Conservation (phyloP, 495 filamentous ascomycete genomes). For the Xylaria longipes region DNA sequence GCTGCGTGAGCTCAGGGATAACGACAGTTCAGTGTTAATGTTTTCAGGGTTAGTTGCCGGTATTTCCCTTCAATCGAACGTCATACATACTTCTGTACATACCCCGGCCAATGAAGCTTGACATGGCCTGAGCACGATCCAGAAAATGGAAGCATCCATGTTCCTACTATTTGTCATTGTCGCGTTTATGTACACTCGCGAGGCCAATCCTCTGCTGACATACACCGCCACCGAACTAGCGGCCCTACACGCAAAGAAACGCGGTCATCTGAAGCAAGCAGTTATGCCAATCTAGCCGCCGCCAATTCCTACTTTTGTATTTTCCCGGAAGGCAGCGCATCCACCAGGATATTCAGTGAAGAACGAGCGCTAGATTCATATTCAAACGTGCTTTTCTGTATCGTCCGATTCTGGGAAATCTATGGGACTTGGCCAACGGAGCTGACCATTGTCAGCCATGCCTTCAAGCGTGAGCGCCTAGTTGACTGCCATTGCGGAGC, state of each 20-base stretch:
- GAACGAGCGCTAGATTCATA: conserved; percentile 78
- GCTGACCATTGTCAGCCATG: conserved; percentile 75
- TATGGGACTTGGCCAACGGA: conserved; percentile 54
- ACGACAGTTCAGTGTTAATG: conserved; percentile 56
- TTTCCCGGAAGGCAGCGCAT: conserved; percentile 14
- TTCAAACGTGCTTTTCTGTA: conserved; percentile 75
- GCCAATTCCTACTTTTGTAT: conserved; percentile 50
- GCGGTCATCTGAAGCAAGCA: conserved; percentile 65
- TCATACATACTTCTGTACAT: no score
- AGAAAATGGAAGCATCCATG: neutral
- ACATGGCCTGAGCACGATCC: neutral
- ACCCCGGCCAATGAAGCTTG: conserved; percentile 7
- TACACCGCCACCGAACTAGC: conserved; percentile 46
- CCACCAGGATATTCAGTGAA: conserved; percentile 49
- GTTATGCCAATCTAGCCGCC: conserved; percentile 63
- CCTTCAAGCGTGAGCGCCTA: conserved; percentile 74
- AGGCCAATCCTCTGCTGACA: neutral
- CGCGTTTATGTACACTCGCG: neutral
- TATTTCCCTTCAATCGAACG: conserved; percentile 1
- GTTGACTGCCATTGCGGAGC: conserved; percentile 71
- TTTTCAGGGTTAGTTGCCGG: conserved; percentile 71
- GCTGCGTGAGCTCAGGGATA: conserved; percentile 52
- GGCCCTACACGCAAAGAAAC: conserved; percentile 66
- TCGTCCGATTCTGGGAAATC: conserved; percentile 62
- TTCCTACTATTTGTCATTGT: conserved; percentile 12